Evolutionary conservation across 1,139 yeast species (phyloP).

Genomic region (Protomyces gravidus): DNA sequence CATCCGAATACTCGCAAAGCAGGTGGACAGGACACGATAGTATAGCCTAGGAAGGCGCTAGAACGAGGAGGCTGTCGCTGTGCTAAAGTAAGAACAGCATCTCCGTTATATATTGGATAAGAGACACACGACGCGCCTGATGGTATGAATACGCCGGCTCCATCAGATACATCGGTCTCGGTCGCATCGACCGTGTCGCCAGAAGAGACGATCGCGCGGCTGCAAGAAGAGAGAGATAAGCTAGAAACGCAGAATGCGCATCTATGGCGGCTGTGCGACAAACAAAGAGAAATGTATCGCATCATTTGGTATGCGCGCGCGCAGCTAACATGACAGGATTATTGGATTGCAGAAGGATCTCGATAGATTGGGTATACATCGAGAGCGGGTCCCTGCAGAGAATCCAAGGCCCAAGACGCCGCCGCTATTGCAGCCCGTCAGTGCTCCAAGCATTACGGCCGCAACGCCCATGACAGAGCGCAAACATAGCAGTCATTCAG

Average conservation of each 20-base stretch:
- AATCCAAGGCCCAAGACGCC: neutral
- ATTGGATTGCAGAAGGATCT: constrained; percentile 39
- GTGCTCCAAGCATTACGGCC: neutral
- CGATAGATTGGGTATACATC: constrained; percentile 27
- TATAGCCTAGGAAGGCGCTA: no score
- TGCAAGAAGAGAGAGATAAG: constrained; percentile 14
- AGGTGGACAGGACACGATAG: no score
- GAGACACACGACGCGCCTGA: no score
- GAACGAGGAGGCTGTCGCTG: no score
- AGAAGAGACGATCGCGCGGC: constrained; percentile 4
- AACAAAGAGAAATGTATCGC: constrained; percentile 37
- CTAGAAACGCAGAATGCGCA: constrained; percentile 37
- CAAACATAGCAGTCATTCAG: constrained; percentile 10
- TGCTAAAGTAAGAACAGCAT: no score
- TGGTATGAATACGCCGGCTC: neutral
- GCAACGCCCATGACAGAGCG: neutral
- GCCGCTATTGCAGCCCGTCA: neutral
- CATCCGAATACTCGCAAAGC: no score
- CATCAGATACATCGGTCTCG: neutral
- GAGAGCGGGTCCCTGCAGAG: neutral
- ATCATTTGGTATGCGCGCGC: neutral
- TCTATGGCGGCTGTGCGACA: constrained; percentile 38
- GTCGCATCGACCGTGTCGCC: constrained; percentile 2
- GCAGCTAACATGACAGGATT: constrained; percentile 31
- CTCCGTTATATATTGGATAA: no score